phyloP scores from a whole-genome alignment of 2,329 filamentous ascomycete species.

The Fusarium zealandicum region DNA sequence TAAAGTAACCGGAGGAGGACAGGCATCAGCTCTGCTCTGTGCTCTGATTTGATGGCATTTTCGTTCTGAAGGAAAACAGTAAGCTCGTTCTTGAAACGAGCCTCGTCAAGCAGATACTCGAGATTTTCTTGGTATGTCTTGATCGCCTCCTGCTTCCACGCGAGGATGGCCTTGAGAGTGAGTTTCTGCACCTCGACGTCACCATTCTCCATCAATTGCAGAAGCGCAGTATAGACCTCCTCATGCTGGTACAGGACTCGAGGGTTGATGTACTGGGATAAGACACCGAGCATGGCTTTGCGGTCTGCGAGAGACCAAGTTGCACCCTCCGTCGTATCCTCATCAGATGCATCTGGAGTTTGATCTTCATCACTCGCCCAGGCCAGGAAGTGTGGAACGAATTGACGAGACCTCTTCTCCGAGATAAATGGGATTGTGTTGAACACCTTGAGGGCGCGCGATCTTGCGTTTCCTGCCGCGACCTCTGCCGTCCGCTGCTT shows the following conservation, averaged over 20 bases:
- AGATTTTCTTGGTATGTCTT: constrained; percentile 84
- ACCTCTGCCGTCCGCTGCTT: constrained; percentile 64
- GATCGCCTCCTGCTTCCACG: constrained; percentile 85
- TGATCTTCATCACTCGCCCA: constrained; percentile 71
- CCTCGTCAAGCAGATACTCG: constrained; percentile 86
- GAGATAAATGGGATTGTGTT: constrained; percentile 76
- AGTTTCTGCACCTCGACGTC: constrained; percentile 89
- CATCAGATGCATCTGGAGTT: constrained; percentile 44
- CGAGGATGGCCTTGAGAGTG: constrained; percentile 81
- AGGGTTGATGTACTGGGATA: constrained; percentile 87
- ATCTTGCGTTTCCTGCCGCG: constrained; percentile 66
- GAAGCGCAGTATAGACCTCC: constrained; percentile 77
- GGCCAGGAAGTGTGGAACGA: constrained; percentile 85
- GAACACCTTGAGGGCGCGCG: constrained; percentile 82
- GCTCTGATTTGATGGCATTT: constrained; percentile 74
- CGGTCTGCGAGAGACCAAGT: constrained; percentile 81
- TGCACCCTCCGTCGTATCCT: constrained; percentile 46
- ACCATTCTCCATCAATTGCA: constrained; percentile 82
- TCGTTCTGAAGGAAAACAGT: constrained; percentile 83
- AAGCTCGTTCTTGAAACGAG: constrained; percentile 92
- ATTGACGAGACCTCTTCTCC: constrained; percentile 82
- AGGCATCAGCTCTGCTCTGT: constrained; percentile 79
- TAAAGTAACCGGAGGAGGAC: constrained; percentile 88
- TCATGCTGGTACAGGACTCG: constrained; percentile 79
- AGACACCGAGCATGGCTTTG: constrained; percentile 80